A percentile compares a stretch with the other conserved stretches of the same genome.
phyloP scores from a whole-genome alignment of 2,329 filamentous ascomycete genomes.

The Sphaerostilbella broomeana region DNA sequence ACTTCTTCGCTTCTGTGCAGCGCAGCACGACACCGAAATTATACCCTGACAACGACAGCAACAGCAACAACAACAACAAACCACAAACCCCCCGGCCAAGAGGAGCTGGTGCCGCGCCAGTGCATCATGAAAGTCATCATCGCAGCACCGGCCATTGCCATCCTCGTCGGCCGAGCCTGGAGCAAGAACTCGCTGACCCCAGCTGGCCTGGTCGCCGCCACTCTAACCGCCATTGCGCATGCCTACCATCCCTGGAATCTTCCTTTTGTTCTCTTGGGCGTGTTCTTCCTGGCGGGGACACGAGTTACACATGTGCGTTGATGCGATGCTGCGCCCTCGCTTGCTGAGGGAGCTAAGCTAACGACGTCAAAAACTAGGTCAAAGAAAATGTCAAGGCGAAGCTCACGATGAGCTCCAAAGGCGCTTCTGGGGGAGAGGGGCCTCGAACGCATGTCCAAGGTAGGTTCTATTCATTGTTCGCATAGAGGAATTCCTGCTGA shows the following conservation, averaged over 20 bases:
- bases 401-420: constrained; percentile 71
- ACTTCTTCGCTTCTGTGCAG: too few relatives aligned
- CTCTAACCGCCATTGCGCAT: constrained; percentile 69
- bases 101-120: neutral
- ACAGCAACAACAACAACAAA: neutral
- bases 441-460: constrained; percentile 78
- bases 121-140: constrained; percentile 49
- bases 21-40: too few relatives aligned
- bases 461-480: constrained; percentile 17
- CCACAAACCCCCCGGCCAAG: too few relatives aligned
- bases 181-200: constrained; percentile 73
- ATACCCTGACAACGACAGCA: neutral
- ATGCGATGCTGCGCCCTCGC: too few relatives aligned
- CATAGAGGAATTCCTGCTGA: neutral
- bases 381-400: constrained; percentile 81
- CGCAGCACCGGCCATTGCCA: constrained; percentile 51
- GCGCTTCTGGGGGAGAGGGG: constrained; percentile 70
- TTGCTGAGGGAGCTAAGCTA: too few relatives aligned
- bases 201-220: constrained; percentile 64
- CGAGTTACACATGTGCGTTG: constrained; percentile 66
- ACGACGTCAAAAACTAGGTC: constrained; percentile 58
- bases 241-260: constrained; percentile 88
- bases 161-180: constrained; percentile 61
- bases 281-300: constrained; percentile 85
- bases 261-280: constrained; percentile 75